Evolutionary conservation across 805 yeast species (phyloP), one percentile per base, ranked within the genome.

Genomic region (Metschnikowia aberdeeniae): DNA sequence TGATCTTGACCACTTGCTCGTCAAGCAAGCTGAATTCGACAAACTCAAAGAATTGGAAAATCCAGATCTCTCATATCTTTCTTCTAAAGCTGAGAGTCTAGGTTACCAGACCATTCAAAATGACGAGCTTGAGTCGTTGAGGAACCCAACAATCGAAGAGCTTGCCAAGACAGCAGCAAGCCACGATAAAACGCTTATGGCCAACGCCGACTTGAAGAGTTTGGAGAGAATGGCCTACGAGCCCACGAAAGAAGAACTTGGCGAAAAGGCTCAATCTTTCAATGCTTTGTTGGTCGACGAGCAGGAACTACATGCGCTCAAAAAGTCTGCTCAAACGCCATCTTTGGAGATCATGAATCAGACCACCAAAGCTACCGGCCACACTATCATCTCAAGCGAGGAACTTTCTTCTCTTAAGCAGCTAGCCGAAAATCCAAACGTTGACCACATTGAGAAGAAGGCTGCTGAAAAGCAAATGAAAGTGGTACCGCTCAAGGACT

Each of bases 341-440:
- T 36, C 60, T 1, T 34, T 60, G 9, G 56, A 53, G 11, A 51
- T 53, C 12, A 40, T 63, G 28, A 31, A 39, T 1, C 4, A 17
- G 8, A 55, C 52, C 11, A 58, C 62, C 6, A 43, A 40, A 3
- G 36, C 35, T 1, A 36, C 51, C 13, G 57, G 55, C 5, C 47
- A 42, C 27, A 40, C 40, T 11, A 42, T 53, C 4, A 35, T 58
- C 17, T 20, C 26, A 4, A 39, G 24, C 6, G 40, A 37, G 8
- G 39, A 43, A 14, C 50, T 44, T 32, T 17, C 44, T 5, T 52
- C 54, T 17, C 56, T 71, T 36, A 50, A 32, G 53, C 58, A 54
- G 33, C 48, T 57, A 6, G 73, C 70, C 1, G 46, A 61, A 41
- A 60, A 61, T 4, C 75, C 75, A 14, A 34, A 60, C 1, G 19